Conservation (phyloP, 2,329 filamentous ascomycete genomes). For the Calonectria pteridis region DNA sequence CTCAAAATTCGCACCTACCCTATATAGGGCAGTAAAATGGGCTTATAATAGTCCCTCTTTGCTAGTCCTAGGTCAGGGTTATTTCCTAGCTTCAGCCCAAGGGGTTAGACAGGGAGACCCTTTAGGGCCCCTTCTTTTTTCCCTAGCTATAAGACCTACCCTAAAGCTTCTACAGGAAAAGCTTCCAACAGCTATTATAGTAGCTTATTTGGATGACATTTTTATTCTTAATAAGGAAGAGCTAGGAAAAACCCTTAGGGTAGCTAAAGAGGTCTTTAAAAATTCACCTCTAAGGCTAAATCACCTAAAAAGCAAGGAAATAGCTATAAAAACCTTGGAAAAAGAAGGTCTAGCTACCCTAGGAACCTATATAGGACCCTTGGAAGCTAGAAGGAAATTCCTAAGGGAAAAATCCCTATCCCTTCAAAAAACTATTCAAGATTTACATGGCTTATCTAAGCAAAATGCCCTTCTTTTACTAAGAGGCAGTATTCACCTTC, state of each 20-base stretch:
- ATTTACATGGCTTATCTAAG: neutral
- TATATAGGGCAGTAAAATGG: neutral
- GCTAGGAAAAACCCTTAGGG: neutral
- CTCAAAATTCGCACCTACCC: neutral
- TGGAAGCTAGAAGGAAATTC: neutral
- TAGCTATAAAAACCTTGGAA: neutral
- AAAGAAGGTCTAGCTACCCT: neutral
- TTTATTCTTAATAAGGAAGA: neutral
- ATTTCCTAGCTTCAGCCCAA: neutral
- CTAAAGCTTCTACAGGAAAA: neutral
- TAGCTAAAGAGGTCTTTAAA: neutral
- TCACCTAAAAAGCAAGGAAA: neutral
- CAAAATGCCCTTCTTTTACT: neutral
- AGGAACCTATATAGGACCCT: neutral
- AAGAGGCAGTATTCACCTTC: neutral
- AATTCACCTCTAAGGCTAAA: neutral
- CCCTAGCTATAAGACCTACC: constrained; percentile 11
- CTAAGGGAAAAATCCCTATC: neutral
- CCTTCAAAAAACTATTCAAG: neutral
- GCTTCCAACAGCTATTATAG: neutral
- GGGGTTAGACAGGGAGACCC: neutral
- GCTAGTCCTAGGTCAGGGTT: neutral
- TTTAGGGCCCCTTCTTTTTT: neutral
- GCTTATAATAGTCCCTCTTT: constrained; percentile 1
- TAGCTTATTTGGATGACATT: neutral